These are phyloP conservation scores for Colletotrichum liriopes DNA, from an alignment of 2,329 filamentous ascomycete species.

Conservation along the genomic window DNA sequence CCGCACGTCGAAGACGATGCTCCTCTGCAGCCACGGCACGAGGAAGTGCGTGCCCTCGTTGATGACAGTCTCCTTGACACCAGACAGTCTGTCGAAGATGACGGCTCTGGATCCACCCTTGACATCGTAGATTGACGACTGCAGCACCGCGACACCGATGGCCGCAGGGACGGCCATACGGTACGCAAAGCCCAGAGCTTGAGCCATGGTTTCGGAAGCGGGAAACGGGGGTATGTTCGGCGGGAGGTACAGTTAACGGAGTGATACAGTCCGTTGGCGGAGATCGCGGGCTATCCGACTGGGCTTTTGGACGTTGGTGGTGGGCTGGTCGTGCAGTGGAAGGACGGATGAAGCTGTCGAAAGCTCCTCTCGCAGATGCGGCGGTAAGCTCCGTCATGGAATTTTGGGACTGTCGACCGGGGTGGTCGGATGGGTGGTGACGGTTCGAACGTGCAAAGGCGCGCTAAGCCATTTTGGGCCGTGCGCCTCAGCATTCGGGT, in stretches of 20 bases:
- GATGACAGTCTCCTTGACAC: constrained; percentile 92
- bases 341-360: constrained; percentile 38
- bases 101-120: constrained; percentile 94
- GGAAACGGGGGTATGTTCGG: background rate
- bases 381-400: constrained; percentile 42
- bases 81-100: constrained; percentile 95
- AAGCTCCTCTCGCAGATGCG: constrained; percentile 35
- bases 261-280: background rate
- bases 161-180: constrained; percentile 81
- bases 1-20: constrained; percentile 95
- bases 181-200: constrained; percentile 74
- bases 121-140: constrained; percentile 95
- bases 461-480: constrained; percentile 53
- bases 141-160: constrained; percentile 76
- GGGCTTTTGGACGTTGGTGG: constrained; percentile 4
- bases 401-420: constrained; percentile 39
- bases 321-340: constrained; percentile 21
- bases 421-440: constrained; percentile 36
- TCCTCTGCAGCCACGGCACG: constrained; percentile 94
- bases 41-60: constrained; percentile 99
- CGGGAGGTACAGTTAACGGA: background rate
- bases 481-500: constrained; percentile 42
- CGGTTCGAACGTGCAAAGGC: constrained; percentile 17
- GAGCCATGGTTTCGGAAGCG: constrained; percentile 54
- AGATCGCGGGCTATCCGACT: constrained; percentile 36